These are phyloP conservation scores for Helicocarpus griseus DNA, from an alignment of 2,329 filamentous ascomycete genomes.

Conservation along the genomic window DNA sequence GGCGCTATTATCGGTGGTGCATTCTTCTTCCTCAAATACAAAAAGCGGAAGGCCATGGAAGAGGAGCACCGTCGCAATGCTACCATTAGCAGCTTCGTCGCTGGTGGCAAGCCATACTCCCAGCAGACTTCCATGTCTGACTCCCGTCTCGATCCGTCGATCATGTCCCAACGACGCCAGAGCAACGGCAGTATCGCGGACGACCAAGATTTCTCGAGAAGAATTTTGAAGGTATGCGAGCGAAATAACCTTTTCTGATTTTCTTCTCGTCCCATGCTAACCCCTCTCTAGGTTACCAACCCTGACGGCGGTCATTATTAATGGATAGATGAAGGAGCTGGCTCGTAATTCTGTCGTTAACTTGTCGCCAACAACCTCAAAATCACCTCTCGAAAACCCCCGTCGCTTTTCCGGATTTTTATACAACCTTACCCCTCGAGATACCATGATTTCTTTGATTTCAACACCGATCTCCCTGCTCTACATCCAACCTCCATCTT, in stretches of 20 bases:
- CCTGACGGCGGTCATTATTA: conserved; percentile 10
- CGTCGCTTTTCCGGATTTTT: not conserved
- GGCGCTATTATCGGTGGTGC: conserved; percentile 56
- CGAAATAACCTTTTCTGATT: not conserved
- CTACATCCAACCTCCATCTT: not conserved
- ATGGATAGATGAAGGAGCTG: not conserved
- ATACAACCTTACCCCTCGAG: not conserved
- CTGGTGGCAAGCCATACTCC: conserved; percentile 50
- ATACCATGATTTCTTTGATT: not conserved
- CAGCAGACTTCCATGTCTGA: conserved; percentile 58
- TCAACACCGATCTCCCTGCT: not conserved
- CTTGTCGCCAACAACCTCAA: not conserved
- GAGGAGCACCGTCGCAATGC: conserved; percentile 76
- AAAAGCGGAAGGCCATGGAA: conserved; percentile 66
- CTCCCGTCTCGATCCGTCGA: conserved; percentile 71
- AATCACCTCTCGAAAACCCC: not conserved
- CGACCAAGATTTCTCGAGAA: conserved; percentile 91
- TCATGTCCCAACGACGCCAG: conserved; percentile 71
- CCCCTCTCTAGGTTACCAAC: conserved; percentile 10
- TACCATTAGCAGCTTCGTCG: conserved; percentile 62
- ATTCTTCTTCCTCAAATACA: conserved; percentile 66
- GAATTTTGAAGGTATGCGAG: conserved; percentile 72
- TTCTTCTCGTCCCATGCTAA: not conserved
- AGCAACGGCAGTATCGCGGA: conserved; percentile 96
- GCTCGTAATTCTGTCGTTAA: not conserved